Base-by-base conservation (phyloP, 2,329 filamentous ascomycete species). In the Phialocephala subalpina region DNA sequence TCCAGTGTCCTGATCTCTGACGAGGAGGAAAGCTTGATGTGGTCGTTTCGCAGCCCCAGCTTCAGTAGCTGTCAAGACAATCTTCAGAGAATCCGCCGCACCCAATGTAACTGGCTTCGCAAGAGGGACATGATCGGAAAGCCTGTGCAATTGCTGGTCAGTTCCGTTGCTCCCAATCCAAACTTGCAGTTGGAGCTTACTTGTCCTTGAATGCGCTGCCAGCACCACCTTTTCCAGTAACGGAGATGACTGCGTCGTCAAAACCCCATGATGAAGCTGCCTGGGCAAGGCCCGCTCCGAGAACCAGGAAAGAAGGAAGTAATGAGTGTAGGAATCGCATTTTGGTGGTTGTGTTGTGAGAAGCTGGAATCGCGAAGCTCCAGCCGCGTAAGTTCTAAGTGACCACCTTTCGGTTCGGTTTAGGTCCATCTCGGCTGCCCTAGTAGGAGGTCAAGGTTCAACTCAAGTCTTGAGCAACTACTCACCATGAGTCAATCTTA, bases 21-120 rank as follows among this genome's bases (percentile, higher is more conserved):
- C 80, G 18, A 96, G 85, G 62, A 99, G 84, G 82, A 97, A 97
- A 6, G 94, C 94, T 81, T 99, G 96, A 80, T 99, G 96, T 73
- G 96, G 93, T 71, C 92, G 89, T 84, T 94, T 95, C 56, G 87
- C 86, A 73, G 89, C 90, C 80, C 89, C 89, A 76, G 87, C 90
- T 75, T 97, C 93, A 77, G 91, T 91, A 9, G 93, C 86, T 38
- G 93, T 97, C 74, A 99, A 82, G 71, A 89, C 81, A 71, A 99
- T 82, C 82, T 96, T 97, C 76, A 98, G 83, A 49, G 89, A 88
- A 76, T 97, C 94, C 62, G 86, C 78, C 62, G 84, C 80, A 68
- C 88, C 87, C 68, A 98, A 83, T 12, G 84, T 79, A 49, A 97
- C 77, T 14, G 89, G 80, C 58, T 87, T 87, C 60, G 87, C 80